Percentiles rank a stretch among this genome's conserved stretches.
These are phyloP conservation scores for Linderniella brevidens DNA, from an alignment of 257 asterid species.

Conservation along the genomic window DNA sequence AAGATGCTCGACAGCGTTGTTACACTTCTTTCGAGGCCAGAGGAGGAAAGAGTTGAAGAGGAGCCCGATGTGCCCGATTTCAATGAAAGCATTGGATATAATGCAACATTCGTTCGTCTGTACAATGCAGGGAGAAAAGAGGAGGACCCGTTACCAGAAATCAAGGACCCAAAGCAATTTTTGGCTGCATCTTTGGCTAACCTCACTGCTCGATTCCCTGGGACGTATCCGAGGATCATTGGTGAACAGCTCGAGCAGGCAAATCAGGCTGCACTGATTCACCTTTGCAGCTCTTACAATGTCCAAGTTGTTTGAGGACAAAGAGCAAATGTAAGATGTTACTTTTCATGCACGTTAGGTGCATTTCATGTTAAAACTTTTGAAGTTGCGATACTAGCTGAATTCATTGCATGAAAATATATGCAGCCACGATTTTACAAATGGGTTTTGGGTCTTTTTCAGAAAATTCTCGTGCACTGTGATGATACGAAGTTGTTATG, in stretches of 20 bases:
- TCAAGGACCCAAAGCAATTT: conserved; percentile 73
- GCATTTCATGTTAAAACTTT: too few relatives aligned
- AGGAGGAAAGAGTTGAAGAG: conserved; percentile 63
- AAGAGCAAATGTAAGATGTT: conserved; percentile 20
- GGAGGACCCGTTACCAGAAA: conserved; percentile 71
- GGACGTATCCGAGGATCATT: conserved; percentile 40
- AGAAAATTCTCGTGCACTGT: too few relatives aligned
- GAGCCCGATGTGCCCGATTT: conserved; percentile 84
- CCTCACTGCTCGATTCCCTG: conserved; percentile 56
- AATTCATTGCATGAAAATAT: too few relatives aligned
- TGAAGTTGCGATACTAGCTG: too few relatives aligned
- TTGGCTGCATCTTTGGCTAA: conserved; percentile 56
- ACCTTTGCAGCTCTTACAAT: conserved; percentile 53
- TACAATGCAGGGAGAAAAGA: conserved; percentile 79
- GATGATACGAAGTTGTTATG: too few relatives aligned
- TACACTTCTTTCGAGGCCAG: conserved; percentile 70
- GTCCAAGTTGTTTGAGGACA: conserved; percentile 38
- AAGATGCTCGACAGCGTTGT: conserved; percentile 80
- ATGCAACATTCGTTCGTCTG: conserved; percentile 57
- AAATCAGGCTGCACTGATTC: conserved; percentile 64
- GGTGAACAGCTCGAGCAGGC: conserved; percentile 47
- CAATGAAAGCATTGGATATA: conserved; percentile 62
- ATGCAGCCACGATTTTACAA: too few relatives aligned
- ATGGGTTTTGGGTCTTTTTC: too few relatives aligned
- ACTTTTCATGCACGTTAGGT: too few relatives aligned